These are phyloP conservation scores for Chlamydomonas sp. DNA, from an alignment of 139 green algal species.

Conservation along the genomic window DNA sequence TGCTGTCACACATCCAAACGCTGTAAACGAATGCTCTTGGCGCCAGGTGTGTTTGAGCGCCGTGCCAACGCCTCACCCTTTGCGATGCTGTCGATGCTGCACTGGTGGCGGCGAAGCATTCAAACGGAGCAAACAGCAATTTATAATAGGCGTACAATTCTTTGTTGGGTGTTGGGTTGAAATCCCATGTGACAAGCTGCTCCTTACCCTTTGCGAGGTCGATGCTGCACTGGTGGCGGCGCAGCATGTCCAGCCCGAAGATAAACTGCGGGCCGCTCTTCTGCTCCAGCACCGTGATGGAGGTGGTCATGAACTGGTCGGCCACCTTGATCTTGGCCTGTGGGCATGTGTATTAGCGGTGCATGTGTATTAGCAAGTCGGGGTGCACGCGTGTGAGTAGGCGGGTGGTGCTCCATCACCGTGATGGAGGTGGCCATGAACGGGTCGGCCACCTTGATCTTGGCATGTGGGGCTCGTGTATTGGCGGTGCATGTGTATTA, in stretches of 20 bases:
- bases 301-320: slow-evolving; percentile 74
- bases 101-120: no score
- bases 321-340: slow-evolving; percentile 83
- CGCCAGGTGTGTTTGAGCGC: not conserved
- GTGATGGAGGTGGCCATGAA: slow-evolving; percentile 81
- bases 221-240: slow-evolving; percentile 83
- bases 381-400: slow-evolving; percentile 71
- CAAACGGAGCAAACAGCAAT: not conserved
- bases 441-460: slow-evolving; percentile 77
- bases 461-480: slow-evolving; percentile 53
- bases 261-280: slow-evolving; percentile 88
- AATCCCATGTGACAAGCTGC: no score
- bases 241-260: slow-evolving; percentile 97
- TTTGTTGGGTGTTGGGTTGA: no score
- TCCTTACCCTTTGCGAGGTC: slow-evolving; percentile 59
- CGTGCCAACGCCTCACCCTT: not conserved
- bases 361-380: not conserved
- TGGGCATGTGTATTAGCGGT: not conserved
- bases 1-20: no score
- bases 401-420: no score
- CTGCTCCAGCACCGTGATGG: slow-evolving; percentile 95
- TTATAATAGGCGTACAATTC: no score
- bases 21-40: not conserved
- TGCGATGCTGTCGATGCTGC: no score
- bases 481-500: not conserved